phyloP scores from a whole-genome alignment of 176 grass and related monocot species.

The Aegilops bicornis region DNA sequence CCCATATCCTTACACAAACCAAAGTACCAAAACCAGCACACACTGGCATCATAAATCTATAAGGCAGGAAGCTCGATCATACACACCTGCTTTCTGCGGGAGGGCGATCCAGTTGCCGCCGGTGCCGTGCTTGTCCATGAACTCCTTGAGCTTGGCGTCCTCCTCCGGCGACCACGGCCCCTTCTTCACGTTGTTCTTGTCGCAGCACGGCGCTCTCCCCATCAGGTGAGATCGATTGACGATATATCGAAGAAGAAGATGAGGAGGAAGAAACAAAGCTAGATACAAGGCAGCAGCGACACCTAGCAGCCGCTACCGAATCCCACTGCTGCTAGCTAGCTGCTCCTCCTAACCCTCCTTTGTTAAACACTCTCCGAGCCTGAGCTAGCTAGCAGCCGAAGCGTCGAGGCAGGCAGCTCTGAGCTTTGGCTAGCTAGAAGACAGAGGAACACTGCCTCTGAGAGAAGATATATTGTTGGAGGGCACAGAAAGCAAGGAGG shows the following conservation, averaged over 20 bases:
- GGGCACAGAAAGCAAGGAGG: conserved; percentile 53
- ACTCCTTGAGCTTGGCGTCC: conserved; percentile 89
- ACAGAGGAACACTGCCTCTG: conserved; percentile 43
- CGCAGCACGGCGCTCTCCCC: conserved; percentile 95
- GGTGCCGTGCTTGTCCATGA: conserved; percentile 89
- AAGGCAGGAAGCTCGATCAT: neutral
- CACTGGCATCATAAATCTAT: neutral
- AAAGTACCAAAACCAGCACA: neutral
- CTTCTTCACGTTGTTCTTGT: conserved; percentile 95
- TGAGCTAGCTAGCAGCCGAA: conserved; percentile 17
- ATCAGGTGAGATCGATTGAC: conserved; percentile 26
- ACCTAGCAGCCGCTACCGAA: conserved; percentile 24
- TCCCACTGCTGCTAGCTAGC: conserved; percentile 29
- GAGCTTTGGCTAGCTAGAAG: conserved; percentile 14
- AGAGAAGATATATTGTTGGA: conserved; percentile 29
- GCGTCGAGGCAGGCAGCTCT: neutral
- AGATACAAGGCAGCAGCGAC: neutral
- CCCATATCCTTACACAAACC: neutral
- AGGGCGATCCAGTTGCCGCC: conserved; percentile 97
- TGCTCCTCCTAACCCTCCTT: conserved; percentile 29
- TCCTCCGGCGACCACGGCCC: conserved; percentile 96
- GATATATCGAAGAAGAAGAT: neutral
- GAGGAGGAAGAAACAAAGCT: neutral
- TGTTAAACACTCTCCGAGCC: conserved; percentile 31
- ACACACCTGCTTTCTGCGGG: conserved; percentile 79